Conservation (phyloP, 225 moss, liverwort and hornwort species). For the Lunularia cruciata region DNA sequence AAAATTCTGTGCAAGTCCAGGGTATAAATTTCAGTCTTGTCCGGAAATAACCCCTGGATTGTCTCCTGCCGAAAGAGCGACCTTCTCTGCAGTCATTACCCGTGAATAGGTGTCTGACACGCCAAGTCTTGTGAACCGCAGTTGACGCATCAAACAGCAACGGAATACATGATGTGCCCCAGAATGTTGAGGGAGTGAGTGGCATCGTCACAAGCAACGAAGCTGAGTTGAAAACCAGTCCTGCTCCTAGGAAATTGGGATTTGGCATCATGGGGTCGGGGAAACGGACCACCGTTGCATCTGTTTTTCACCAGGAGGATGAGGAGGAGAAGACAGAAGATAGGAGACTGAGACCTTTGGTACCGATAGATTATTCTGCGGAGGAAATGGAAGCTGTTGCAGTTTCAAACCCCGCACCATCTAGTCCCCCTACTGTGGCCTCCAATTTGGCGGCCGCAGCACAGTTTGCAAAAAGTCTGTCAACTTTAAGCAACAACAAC, state of each 20-base stretch:
- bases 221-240: slow-evolving; percentile 63
- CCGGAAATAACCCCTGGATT: no score
- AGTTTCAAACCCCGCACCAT: slow-evolving; percentile 38
- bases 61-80: no score
- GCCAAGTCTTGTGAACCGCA: background rate
- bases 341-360: slow-evolving; percentile 64
- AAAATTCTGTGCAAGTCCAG: no score
- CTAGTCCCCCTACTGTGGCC: slow-evolving; percentile 57
- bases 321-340: slow-evolving; percentile 82
- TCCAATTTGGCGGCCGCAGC: slow-evolving; percentile 83
- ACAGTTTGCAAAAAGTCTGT: slow-evolving; percentile 91
- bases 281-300: slow-evolving; percentile 70
- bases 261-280: slow-evolving; percentile 94
- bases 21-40: no score
- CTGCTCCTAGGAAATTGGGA: slow-evolving; percentile 90
- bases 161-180: slow-evolving; percentile 52
- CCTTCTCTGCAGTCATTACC: no score
- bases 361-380: slow-evolving; percentile 89
- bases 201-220: slow-evolving; percentile 40
- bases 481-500: slow-evolving; percentile 39
- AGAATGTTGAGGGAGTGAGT: slow-evolving; percentile 43
- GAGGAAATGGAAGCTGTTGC: slow-evolving; percentile 99
- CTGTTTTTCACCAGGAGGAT: slow-evolving; percentile 85
- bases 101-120: no score
- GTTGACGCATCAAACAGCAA: slow-evolving; percentile 55